phyloP scores from a whole-genome alignment of 805 yeast genomes.

The Metschnikowia reukaufii region DNA sequence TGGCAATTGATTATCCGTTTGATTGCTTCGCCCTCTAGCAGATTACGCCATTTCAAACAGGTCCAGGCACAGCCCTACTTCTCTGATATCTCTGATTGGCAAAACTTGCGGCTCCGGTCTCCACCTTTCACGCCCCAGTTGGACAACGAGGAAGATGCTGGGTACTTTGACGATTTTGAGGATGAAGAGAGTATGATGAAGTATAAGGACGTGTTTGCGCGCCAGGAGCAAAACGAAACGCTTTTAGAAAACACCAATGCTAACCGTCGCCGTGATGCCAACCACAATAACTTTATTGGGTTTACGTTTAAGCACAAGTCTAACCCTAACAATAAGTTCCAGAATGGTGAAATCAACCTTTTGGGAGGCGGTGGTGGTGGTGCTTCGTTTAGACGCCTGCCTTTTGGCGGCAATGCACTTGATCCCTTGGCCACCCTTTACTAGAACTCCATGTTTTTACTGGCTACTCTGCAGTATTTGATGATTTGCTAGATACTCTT shows the following conservation, averaged over 20 bases:
- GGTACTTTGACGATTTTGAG: constrained; percentile 96
- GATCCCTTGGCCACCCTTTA: constrained; percentile 47
- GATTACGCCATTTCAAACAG: constrained; percentile 79
- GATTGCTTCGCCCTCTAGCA: constrained; percentile 73
- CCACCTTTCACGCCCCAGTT: constrained; percentile 98
- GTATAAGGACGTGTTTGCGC: constrained; percentile 94
- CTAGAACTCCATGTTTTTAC: constrained; percentile 11
- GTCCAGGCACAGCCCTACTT: constrained; percentile 80
- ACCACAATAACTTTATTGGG: constrained; percentile 70
- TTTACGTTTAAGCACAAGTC: constrained; percentile 90
- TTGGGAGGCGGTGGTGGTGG: constrained; percentile 24
- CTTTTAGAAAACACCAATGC: constrained; percentile 58
- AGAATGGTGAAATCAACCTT: constrained; percentile 37
- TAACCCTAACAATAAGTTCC: constrained; percentile 52
- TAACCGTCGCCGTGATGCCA: constrained; percentile 48
- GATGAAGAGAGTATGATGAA: constrained; percentile 97
- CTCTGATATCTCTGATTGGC: constrained; percentile 74
- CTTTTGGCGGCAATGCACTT: constrained; percentile 27
- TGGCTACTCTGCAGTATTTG: neutral
- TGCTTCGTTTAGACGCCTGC: constrained; percentile 11
- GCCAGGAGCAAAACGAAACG: constrained; percentile 81
- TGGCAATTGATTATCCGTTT: constrained; percentile 84
- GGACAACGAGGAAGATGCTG: constrained; percentile 97
- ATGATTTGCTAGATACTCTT: neutral
- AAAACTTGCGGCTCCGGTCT: constrained; percentile 58